A percentile compares a stretch with the other conserved stretches of the same genome.
Conservation (phyloP, 192 early-diverging fungal species). For the Chytriomyces sp. region DNA sequence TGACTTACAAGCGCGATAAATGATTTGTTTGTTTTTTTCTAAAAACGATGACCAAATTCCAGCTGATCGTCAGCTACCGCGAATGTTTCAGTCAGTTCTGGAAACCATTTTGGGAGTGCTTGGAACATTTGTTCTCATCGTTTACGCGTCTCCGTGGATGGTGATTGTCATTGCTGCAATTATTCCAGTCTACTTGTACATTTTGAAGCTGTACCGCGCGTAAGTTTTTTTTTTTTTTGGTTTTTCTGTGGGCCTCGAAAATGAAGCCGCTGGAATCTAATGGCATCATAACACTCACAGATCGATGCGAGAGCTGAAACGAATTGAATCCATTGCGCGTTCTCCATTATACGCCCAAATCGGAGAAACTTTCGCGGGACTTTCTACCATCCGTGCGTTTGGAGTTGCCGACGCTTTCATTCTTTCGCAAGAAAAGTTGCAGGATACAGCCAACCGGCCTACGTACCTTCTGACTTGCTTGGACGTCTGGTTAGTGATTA, state of each 20-base stretch:
- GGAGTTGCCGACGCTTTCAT: conserved; percentile 73
- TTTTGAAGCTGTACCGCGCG: conserved; percentile 74
- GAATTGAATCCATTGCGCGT: conserved; percentile 33
- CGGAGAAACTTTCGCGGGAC: conserved; percentile 78
- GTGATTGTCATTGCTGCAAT: conserved; percentile 71
- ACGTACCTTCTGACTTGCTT: conserved; percentile 78
- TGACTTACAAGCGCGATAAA: no score
- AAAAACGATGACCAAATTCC: no score
- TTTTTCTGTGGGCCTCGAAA: no score
- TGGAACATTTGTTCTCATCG: conserved; percentile 68
- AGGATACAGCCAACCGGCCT: conserved; percentile 42
- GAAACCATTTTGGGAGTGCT: conserved; percentile 59
- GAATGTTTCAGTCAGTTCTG: conserved; percentile 69
- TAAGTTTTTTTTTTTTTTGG: no score
- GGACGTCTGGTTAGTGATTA: no score
- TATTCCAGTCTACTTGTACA: conserved; percentile 71
- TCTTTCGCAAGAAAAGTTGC: conserved; percentile 52
- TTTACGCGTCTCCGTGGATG: conserved; percentile 69
- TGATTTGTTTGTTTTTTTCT: no score
- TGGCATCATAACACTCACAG: no score
- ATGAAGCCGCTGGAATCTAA: no score
- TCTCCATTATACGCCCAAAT: conserved; percentile 83
- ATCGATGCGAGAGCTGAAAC: background rate
- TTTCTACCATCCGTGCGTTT: conserved; percentile 87
- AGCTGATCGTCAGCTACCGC: conserved; percentile 67